phyloP scores from a whole-genome alignment of 305 asterid species.

The Andrographis paniculata region DNA sequence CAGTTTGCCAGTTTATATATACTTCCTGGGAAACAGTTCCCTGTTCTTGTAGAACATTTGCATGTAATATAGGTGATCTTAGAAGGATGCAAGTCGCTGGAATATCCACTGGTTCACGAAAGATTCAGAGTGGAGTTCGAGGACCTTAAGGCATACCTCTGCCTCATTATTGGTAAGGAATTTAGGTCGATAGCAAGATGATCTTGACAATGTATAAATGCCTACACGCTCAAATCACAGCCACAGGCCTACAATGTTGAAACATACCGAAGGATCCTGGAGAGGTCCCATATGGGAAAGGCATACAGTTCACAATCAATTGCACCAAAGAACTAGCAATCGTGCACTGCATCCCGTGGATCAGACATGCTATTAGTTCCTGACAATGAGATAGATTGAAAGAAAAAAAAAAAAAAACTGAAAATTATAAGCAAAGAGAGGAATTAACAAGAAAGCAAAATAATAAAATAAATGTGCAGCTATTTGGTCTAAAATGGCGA shows the following conservation, averaged over 20 bases:
- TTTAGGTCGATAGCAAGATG: not conserved
- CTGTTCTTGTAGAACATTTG: not conserved
- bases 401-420: no score
- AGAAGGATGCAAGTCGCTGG: not conserved
- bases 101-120: not conserved
- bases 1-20: not conserved
- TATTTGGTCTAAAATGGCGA: no score
- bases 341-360: no score
- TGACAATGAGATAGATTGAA: no score
- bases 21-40: not conserved
- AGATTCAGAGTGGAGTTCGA: not conserved
- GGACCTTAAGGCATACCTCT: not conserved
- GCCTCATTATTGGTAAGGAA: not conserved
- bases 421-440: no score
- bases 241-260: constrained; percentile 48
- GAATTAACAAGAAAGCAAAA: no score
- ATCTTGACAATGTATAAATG: constrained; percentile 15
- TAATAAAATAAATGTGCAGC: no score
- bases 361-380: no score
- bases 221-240: constrained; percentile 40
- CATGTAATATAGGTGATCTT: not conserved
- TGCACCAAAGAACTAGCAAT: constrained; percentile 21
- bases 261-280: constrained; percentile 36
- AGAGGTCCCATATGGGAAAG: constrained; percentile 33
- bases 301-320: constrained; percentile 40